A percentile compares a stretch with the other conserved stretches of the same genome.
Conservation (phyloP, 2,329 filamentous ascomycete genomes). For the Aspergillus sp. region DNA sequence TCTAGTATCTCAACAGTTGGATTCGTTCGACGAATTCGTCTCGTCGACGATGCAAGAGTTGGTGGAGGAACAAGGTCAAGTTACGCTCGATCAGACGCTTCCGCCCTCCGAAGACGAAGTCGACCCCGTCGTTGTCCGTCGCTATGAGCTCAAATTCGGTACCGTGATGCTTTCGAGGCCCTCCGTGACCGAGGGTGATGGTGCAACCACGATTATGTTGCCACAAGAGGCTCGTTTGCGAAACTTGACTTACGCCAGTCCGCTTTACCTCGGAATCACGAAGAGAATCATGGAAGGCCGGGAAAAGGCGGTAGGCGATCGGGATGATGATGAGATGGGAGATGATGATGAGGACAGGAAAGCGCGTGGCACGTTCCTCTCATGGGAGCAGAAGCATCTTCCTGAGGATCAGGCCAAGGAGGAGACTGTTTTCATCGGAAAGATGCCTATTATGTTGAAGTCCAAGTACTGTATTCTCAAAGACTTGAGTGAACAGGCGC, state of each 20-base stretch:
- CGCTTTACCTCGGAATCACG: conserved; percentile 80
- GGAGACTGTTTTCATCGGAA: conserved; percentile 82
- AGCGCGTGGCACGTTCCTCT: conserved; percentile 36
- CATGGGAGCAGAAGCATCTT: conserved; percentile 42
- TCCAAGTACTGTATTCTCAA: conserved; percentile 90
- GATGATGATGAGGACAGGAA: conserved; percentile 48
- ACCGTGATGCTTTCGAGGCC: conserved; percentile 83
- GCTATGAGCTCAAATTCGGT: conserved; percentile 93
- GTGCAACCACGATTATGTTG: conserved; percentile 73
- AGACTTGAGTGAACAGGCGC: conserved; percentile 71
- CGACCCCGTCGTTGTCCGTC: conserved; percentile 73
- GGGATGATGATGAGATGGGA: conserved; percentile 49
- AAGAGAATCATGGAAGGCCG: conserved; percentile 79
- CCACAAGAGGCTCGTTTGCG: conserved; percentile 93
- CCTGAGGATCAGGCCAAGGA: conserved; percentile 51
- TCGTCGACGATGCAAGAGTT: conserved; percentile 90
- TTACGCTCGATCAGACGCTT: conserved; percentile 90
- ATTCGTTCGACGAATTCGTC: conserved; percentile 97
- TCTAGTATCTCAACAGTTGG: conserved; percentile 92
- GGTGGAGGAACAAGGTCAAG: conserved; percentile 81
- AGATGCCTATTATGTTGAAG: conserved; percentile 96
- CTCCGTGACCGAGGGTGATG: conserved; percentile 87
- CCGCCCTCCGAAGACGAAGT: conserved; percentile 65
- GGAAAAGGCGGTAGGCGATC: conserved; percentile 67
- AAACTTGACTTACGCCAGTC: conserved; percentile 90